Evolutionary conservation across 1,139 yeast species (phyloP).

Genomic region (Saccharomycopsis crataegensis): DNA sequence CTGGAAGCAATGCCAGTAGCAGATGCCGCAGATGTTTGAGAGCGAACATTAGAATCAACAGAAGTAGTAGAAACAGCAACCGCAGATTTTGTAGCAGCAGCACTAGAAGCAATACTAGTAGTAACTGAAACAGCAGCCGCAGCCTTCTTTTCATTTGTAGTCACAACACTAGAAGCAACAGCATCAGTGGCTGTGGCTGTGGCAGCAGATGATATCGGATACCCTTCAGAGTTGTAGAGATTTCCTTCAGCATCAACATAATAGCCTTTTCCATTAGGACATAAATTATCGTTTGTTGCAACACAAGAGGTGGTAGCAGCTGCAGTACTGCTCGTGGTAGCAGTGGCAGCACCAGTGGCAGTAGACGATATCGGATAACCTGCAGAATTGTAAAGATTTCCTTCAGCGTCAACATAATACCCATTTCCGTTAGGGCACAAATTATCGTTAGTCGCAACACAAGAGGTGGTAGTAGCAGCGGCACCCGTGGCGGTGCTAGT

Average conservation of each 20-base stretch:
- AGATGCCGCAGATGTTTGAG: neutral
- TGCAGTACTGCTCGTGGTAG: neutral
- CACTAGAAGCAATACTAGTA: neutral
- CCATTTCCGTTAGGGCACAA: neutral
- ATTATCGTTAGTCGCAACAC: neutral
- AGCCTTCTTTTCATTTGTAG: neutral
- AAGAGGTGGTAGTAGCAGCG: neutral
- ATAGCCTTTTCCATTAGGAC: neutral
- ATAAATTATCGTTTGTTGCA: neutral
- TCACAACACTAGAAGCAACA: neutral
- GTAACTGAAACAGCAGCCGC: neutral
- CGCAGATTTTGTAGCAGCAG: neutral
- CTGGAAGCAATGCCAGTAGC: neutral
- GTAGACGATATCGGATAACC: no score
- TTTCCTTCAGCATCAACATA: neutral
- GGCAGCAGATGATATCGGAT: neutral
- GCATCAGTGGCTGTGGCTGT: neutral
- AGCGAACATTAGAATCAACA: neutral
- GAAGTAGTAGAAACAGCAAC: neutral
- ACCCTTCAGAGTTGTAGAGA: neutral
- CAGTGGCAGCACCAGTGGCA: no score
- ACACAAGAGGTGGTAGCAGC: neutral
- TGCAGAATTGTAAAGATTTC: no score
- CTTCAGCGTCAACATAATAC: neutral
- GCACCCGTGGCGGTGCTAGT: neutral